These are phyloP conservation scores for Cutaneotrichosporon mucoides DNA, from an alignment of 1,284 basidiomycete genomes.

Conservation along the genomic window DNA sequence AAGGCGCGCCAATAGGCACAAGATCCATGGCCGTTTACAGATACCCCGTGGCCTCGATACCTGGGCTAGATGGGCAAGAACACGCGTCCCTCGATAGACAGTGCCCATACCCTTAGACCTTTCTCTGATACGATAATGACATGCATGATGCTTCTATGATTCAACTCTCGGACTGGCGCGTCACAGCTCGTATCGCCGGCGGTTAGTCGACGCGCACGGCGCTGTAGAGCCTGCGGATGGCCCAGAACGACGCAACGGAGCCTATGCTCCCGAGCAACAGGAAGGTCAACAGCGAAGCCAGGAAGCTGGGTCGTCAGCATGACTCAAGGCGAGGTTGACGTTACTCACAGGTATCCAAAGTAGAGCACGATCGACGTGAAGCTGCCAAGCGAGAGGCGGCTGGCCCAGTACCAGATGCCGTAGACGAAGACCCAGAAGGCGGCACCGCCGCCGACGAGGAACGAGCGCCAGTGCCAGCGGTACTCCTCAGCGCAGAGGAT, in stretches of 20 bases:
- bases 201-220: slow-evolving; percentile 54
- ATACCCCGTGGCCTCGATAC: not conserved
- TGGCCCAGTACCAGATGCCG: slow-evolving; percentile 69
- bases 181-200: too few species aligned
- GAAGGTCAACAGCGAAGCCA: slow-evolving; percentile 80
- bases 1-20: not conserved
- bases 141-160: slow-evolving; percentile 10
- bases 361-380: slow-evolving; percentile 81
- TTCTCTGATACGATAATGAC: slow-evolving; percentile 1
- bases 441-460: slow-evolving; percentile 89
- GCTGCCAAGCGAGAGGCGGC: slow-evolving; percentile 76
- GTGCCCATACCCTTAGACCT: too few species aligned
- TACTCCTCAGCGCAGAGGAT: slow-evolving; percentile 94
- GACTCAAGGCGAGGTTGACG: not conserved
- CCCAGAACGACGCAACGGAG: slow-evolving; percentile 82
- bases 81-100: not conserved
- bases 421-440: slow-evolving; percentile 89
- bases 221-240: slow-evolving; percentile 71
- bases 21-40: not conserved
- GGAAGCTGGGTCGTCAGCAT: slow-evolving; percentile 45
- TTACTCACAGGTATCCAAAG: slow-evolving; percentile 72
- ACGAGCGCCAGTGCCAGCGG: slow-evolving; percentile 95
- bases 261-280: slow-evolving; percentile 82
- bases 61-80: not conserved
- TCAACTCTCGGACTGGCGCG: not conserved